Evolutionary conservation across 2,329 filamentous ascomycete genomes (phyloP), one percentile per base, ranked within the genome.

Genomic region (Thelonectria discophora): DNA sequence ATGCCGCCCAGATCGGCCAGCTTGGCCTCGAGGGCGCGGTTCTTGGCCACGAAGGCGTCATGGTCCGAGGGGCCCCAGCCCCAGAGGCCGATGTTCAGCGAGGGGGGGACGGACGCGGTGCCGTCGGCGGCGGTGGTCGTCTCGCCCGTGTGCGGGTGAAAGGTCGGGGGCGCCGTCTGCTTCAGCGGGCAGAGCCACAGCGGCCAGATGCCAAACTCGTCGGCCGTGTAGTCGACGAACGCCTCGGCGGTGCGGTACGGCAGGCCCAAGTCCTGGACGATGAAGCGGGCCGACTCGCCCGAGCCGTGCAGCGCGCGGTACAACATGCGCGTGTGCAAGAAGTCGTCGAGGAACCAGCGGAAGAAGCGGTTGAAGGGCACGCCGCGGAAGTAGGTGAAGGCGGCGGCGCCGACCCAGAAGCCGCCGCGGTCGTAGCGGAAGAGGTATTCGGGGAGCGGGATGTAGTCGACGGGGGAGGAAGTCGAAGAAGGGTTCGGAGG

Each of bases 81-180:
- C 92, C 93, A 97, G 37, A 96, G 85, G n/a, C 87, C 87, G 47
- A 89, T 80, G 72, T 89, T 89, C 60, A 89, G 82, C 76, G 87
- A 84, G 62, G 76, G 73, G 52, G 69, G 67, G 43, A 69, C 66
- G 6, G 65, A 55, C 47, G 58, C 60, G 18, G 67, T 60, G 42
- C 66, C 64, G 50, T 65, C 67, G 30, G 62, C 45, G 30, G 60
- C 21, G 5, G 65, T 60, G 15, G 17, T 1, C 1, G n/a, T 17
- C 2, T 10, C 7, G 1, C 20, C 18, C 0, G 62, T 63, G 3
- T 64, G 60, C 0, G 70, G 71, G 20, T 72, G 72, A 17, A 70
- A 74, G 0, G 69, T 73, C 10, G 66, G 73, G 40, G 59, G 62
- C 2, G 20, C 43, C 0, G 24, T 57, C 15, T 49, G 51, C 40